Percentiles rank a stretch among this genome's conserved stretches.
Conservation (phyloP, 768 basidiomycete species). For the Suillus variegatus region DNA sequence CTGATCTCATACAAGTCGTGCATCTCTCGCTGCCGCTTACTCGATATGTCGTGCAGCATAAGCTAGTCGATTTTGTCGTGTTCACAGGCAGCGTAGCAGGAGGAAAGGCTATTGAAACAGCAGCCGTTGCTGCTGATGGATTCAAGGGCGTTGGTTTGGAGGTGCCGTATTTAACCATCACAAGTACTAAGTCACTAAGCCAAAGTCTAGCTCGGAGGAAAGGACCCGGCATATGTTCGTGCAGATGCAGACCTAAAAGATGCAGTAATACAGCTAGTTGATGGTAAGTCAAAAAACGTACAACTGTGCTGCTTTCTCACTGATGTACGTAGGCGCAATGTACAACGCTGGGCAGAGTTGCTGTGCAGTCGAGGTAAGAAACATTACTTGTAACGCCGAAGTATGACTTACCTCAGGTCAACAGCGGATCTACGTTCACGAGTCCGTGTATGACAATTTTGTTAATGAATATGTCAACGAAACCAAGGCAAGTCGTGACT, state of each 20-base stretch:
- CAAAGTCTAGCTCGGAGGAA: slow-evolving; percentile 78
- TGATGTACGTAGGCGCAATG: slow-evolving; percentile 62
- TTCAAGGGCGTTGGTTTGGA: slow-evolving; percentile 91
- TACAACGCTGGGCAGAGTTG: slow-evolving; percentile 99
- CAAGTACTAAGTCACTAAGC: slow-evolving; percentile 9
- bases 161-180: slow-evolving; percentile 39
- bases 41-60: slow-evolving; percentile 60
- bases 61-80: slow-evolving; percentile 73
- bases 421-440: slow-evolving; percentile 93
- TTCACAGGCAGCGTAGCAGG: slow-evolving; percentile 90
- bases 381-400: neutral
- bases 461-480: slow-evolving; percentile 70
- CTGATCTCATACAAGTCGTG: slow-evolving; percentile 70
- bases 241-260: slow-evolving; percentile 84
- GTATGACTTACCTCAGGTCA: neutral
- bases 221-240: slow-evolving; percentile 96
- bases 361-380: slow-evolving; percentile 81
- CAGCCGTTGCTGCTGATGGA: slow-evolving; percentile 60
- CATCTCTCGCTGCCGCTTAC: slow-evolving; percentile 71
- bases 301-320: neutral
- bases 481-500: slow-evolving; percentile 55
- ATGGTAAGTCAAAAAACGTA: slow-evolving; percentile 53
- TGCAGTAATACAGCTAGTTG: slow-evolving; percentile 83
- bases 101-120: slow-evolving; percentile 72
- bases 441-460: slow-evolving; percentile 77